Conservation (phyloP, 2,329 filamentous ascomycete species). For the Orbilia blumenaviensis region DNA sequence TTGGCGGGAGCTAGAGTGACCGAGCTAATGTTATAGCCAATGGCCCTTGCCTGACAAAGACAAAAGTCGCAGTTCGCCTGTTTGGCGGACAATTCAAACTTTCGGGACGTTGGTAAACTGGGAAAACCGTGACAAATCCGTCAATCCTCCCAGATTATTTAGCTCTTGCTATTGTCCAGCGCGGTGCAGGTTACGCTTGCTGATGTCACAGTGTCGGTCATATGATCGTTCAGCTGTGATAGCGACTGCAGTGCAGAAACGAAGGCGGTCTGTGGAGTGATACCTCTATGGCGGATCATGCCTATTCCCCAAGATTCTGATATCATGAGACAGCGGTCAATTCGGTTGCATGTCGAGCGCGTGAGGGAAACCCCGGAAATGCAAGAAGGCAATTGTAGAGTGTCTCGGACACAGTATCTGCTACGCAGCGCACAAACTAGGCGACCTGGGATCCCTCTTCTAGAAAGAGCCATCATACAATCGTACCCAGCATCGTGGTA, state of each 20-base stretch:
- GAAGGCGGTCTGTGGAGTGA: conserved; percentile 18
- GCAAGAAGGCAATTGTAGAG: not conserved
- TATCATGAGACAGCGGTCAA: conserved; percentile 25
- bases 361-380: not conserved
- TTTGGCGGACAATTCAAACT: not conserved
- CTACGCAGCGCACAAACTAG: too few relatives aligned
- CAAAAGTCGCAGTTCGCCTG: conserved; percentile 14
- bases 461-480: conserved; percentile 50
- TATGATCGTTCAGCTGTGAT: conserved; percentile 34
- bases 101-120: conserved; percentile 16
- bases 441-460: conserved; percentile 12
- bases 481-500: conserved; percentile 40
- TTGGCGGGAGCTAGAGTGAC: not conserved
- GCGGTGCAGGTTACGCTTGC: conserved; percentile 5
- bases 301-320: conserved; percentile 41
- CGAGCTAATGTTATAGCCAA: not conserved
- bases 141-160: not conserved
- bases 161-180: too few relatives aligned
- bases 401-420: not conserved
- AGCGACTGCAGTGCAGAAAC: conserved; percentile 42
- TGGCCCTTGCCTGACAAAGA: not conserved
- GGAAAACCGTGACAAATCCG: conserved; percentile 17
- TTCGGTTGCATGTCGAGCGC: not conserved
- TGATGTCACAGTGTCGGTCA: conserved; percentile 13
- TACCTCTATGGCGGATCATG: conserved; percentile 33